Base-by-base conservation (phyloP, 192 early-diverging fungal genomes). In the Spizellomyces punctatus region DNA sequence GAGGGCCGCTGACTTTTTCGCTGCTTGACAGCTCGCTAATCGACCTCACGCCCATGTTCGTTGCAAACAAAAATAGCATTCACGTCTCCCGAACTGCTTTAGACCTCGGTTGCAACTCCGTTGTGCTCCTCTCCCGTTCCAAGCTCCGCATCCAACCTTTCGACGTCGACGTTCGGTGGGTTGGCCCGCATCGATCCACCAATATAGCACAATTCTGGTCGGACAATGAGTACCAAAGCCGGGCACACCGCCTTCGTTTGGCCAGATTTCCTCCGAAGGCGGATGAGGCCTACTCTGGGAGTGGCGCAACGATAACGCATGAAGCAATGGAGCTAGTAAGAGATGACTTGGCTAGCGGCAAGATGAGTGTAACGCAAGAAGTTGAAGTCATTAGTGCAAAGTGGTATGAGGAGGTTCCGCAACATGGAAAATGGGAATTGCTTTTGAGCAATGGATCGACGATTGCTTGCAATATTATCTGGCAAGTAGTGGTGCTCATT, bases 191-290 rank as follows among this genome's bases (percentile, higher is more conserved):
- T 48, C 63, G 63, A 16, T 8, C 63, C 27, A 46, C 27, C 8
- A 41, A 22, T 16, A 64, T 64, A 7, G 27, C 63, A 17, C 43
- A 41, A 7, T 64, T 64, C 63, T 64, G 63, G 63, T 64, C 63
- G 43, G 63, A 64, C 42, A 8, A 10, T 8, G 10, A 46, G 42
- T 46, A 10, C 27, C 8, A 41, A 36, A 45, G 63, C 63, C 63
- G 63, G 9, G 63, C 63, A 8, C 14, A 64, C 27, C 63, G 63
- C 21, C 8, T 64, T 8, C 63, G 63, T 9, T 46, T 16, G 10
- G 63, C 63, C 10, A 41, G 63, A 8, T 64, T 64, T 46, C 63
- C 63, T 8, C 27, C 10, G 48, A 10, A 10, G 16, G 27, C 63
- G 12, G n/a, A n/a, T n/a, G 8, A 8, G 7, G 9, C 8, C 8